Conservation (phyloP, 805 yeast species). For the Candida pseudofarinosa region DNA sequence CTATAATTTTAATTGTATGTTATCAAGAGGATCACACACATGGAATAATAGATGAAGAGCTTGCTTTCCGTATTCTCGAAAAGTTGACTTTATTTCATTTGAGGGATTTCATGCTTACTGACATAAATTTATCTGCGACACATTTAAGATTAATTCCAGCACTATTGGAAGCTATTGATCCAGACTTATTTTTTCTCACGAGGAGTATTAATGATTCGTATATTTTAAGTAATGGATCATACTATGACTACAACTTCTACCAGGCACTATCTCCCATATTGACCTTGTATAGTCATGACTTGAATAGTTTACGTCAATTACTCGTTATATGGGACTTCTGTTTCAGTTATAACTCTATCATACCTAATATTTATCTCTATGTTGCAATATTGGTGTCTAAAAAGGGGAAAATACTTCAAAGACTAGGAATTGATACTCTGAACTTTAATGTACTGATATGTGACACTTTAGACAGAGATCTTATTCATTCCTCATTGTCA, state of each 20-base stretch:
- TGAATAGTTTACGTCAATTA: slow-evolving; percentile 45
- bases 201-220: slow-evolving; percentile 35
- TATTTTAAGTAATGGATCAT: slow-evolving; percentile 18
- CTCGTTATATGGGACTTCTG: slow-evolving; percentile 67
- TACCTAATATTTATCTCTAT: slow-evolving; percentile 57
- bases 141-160: slow-evolving; percentile 67
- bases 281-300: slow-evolving; percentile 75
- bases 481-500: slow-evolving; percentile 32
- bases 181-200: slow-evolving; percentile 32
- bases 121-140: slow-evolving; percentile 59
- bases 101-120: slow-evolving; percentile 81
- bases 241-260: slow-evolving; percentile 37
- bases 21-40: slow-evolving; percentile 12
- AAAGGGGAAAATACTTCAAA: slow-evolving; percentile 39
- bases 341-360: slow-evolving; percentile 52
- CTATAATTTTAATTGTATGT: slow-evolving; percentile 57
- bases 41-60: slow-evolving; percentile 18
- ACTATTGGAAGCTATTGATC: slow-evolving; percentile 49
- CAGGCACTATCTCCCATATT: slow-evolving; percentile 75
- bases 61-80: slow-evolving; percentile 46
- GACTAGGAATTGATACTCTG: slow-evolving; percentile 11
- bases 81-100: slow-evolving; percentile 56
- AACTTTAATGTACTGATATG: slow-evolving; percentile 7
- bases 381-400: slow-evolving; percentile 47
- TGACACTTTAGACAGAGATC: slow-evolving; percentile 24